Evolutionary conservation across 208 protist genomes (phyloP), one percentile per base, ranked within the genome.

Genomic region (Histomonas meleagridis): DNA sequence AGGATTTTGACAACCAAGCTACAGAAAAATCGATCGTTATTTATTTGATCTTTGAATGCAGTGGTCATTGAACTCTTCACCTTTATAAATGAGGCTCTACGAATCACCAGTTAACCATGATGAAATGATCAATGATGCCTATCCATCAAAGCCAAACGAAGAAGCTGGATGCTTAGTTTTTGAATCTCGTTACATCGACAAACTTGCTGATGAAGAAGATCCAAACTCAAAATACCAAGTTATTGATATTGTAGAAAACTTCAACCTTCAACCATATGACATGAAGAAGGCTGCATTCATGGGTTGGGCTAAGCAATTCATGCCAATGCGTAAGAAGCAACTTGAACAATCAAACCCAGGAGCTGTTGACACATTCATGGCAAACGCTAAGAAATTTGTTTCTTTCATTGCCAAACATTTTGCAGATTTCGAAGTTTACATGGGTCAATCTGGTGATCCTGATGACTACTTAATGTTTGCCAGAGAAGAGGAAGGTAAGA

Each of bases 81-180:
- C n/a, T n/a, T n/a, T n/a, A n/a, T n/a, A n/a, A 38, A 81, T 81
- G 70, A 81, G 70, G 40, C 51, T 46, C 4, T 81, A 81, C 70
- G 70, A 32, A 35, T 81, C 23, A 14, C 70, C 70, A 81, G 21
- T 81, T 21, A 43, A 18, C 48, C 3, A 81, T 1, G 70, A 81
- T 23, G 70, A 81, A 51, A 35, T 81, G 48, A 43, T 81, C 35
- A 46, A 9, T 23, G 70, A 81, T 51, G 70, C 70, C n/a, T 81
- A 81, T 23, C 26, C 26, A 51, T 21, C 21, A 12, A 43, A 46
- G 5, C 16, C 7, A 7, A 18, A 35, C 7, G 70, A 81, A 23
- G 70, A 81, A 7, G 51, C 51, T 23, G 70, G 70, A 32, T 32
- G n/a, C 35, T 43, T 81, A 18, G 70, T 51, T 32, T 81, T 81